Conservation (phyloP, 345 rosid species). For the Aquilaria yunnanensis region DNA sequence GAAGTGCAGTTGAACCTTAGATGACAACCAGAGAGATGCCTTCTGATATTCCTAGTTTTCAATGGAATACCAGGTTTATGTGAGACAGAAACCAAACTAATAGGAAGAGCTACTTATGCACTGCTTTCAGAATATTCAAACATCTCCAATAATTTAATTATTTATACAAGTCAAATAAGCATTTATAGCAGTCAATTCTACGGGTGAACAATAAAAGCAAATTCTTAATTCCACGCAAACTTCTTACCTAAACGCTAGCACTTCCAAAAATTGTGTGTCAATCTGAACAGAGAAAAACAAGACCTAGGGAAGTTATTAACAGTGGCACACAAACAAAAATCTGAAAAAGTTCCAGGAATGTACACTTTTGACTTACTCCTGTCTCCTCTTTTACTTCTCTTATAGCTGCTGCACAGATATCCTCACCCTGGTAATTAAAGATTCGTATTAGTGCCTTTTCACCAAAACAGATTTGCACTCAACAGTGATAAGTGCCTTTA, state of each 20-base stretch:
- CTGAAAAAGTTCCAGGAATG: neutral
- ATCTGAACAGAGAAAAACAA: constrained; percentile 39
- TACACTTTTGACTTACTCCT: constrained; percentile 40
- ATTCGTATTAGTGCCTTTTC: neutral
- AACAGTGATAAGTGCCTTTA: constrained; percentile 1
- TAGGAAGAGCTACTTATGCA: no score
- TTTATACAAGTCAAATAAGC: no score
- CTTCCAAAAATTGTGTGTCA: constrained; percentile 57
- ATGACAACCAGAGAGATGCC: no score
- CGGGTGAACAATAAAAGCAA: neutral
- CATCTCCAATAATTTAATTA: no score
- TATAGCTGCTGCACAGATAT: constrained; percentile 44
- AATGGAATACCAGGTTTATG: no score
- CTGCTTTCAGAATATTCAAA: no score
- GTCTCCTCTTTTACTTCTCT: constrained; percentile 95
- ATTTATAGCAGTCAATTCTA: neutral
- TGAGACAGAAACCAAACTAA: no score
- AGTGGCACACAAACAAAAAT: neutral
- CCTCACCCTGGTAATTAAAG: constrained; percentile 55
- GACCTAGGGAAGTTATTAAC: constrained; percentile 2
- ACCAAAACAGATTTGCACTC: neutral
- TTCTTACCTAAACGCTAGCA: constrained; percentile 64
- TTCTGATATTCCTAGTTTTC: no score
- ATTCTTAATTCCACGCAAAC: neutral
- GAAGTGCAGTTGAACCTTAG: no score